Conservation (phyloP, 345 rosid species). For the Microcos paniculata region DNA sequence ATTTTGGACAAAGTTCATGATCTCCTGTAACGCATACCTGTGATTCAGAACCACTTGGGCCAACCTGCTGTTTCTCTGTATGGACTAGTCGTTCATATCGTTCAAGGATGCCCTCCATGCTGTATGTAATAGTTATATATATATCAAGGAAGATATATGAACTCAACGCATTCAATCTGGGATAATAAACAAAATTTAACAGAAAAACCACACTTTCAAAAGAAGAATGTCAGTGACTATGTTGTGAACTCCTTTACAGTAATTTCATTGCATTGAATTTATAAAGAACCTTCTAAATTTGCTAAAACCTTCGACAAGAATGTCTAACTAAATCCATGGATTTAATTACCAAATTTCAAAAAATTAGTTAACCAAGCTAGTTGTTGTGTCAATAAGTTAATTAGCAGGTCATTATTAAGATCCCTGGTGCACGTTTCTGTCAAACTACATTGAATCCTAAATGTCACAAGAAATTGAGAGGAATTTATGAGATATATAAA, state of each 20-base stretch:
- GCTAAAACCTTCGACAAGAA: background rate
- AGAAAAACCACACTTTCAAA: background rate
- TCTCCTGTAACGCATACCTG: constrained; percentile 32
- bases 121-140: constrained; percentile 21
- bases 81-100: constrained; percentile 57
- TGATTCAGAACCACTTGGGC: constrained; percentile 25
- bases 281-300: too few species aligned
- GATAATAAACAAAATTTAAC: background rate
- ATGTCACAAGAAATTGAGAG: background rate
- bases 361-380: too few species aligned
- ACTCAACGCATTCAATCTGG: background rate
- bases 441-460: background rate
- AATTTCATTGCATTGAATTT: background rate
- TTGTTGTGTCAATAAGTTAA: too few species aligned
- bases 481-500: background rate
- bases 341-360: too few species aligned
- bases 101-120: constrained; percentile 75
- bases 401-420: too few species aligned
- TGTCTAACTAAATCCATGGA: background rate
- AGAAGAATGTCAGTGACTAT: background rate
- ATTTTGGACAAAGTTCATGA: background rate
- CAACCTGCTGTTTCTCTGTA: constrained; percentile 41
- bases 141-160: background rate
- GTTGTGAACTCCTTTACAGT: background rate
- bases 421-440: background rate